Evolutionary conservation across 1,284 basidiomycete genomes (phyloP), one percentile per base, ranked within the genome.

Genomic region (Sporisorium iseilematis-ciliati): DNA sequence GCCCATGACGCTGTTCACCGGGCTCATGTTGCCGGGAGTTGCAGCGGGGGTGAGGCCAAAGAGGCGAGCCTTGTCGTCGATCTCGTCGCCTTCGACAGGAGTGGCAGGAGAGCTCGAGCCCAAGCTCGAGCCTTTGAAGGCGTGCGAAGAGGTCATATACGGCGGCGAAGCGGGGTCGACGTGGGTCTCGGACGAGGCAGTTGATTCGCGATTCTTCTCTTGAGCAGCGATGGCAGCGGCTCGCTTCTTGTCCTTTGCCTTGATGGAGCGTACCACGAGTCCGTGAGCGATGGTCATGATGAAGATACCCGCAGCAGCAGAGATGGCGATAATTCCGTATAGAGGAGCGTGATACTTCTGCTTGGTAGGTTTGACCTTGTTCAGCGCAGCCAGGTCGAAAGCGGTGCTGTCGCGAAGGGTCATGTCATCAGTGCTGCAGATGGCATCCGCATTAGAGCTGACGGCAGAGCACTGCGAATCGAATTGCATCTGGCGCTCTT

Each of bases 341-440:
- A 76, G 26, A 5, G 78, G 79, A 12, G 71, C n/a, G 1, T 61
- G 43, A 56, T 55, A 67, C 5, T 58, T 4, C 33, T 26, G 12
- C 43, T 75, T 63, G 23, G 66, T 2, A 11, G 58, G 31, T 26
- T 66, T 70, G 25, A 62, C 42, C 60, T 63, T 63, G 43, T 20
- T 43, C 8, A 71, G 35, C 1, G 77, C 68, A n/a, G 62, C 67
- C 16, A 64, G 54, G 21, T 59, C 57, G 20, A 82, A 81, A 4
- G 60, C n/a, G 14, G 79, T 82, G 53, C 74, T 76, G 59, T 66
- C 60, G 21, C 81, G 75, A 4, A 82, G 67, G 8, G 75, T 68
- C 14, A 71, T 25, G 50, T 82, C 78, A 8, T 82, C 81, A 25
- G 80, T 81, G 61, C 68, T 78, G 65, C 81, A 82, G 20, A 75